phyloP scores from a whole-genome alignment of 1,284 basidiomycete species.

The Cystobasidium slooffiae region DNA sequence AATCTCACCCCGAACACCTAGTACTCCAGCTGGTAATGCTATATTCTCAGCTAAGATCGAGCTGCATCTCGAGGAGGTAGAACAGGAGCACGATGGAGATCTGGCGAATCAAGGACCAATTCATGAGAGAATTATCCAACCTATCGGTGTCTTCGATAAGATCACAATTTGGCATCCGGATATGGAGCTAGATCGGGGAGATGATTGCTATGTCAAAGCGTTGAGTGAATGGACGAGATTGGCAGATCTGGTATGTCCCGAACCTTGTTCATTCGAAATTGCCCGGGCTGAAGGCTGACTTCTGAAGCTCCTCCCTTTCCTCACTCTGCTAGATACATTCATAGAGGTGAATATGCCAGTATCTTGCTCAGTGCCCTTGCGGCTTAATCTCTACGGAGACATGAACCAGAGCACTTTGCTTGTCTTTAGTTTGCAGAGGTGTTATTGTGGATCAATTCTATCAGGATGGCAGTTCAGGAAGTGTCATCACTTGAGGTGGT shows the following conservation, averaged over 20 bases:
- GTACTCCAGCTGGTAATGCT: neutral
- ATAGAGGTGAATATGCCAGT: no score
- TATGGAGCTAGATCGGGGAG: slow-evolving; percentile 28
- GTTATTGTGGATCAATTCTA: no score
- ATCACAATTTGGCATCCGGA: slow-evolving; percentile 42
- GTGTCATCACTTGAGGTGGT: no score
- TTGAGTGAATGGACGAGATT: slow-evolving; percentile 35
- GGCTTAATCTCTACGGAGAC: no score
- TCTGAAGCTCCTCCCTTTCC: neutral
- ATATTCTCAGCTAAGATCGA: neutral
- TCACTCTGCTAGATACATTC: no score
- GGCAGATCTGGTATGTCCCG: slow-evolving; percentile 20
- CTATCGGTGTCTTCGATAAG: slow-evolving; percentile 6
- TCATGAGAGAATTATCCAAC: slow-evolving; percentile 21
- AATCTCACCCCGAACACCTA: slow-evolving; percentile 9
- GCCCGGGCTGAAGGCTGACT: neutral
- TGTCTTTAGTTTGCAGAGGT: no score
- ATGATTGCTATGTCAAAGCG: slow-evolving; percentile 32
- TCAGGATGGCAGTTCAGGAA: no score
- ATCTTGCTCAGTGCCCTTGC: no score
- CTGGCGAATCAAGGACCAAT: neutral
- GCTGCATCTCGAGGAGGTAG: neutral
- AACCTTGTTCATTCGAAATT: neutral
- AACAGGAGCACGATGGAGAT: neutral
- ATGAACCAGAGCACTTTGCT: no score